Percentiles rank a stretch among this genome's conserved stretches.
These are phyloP conservation scores for Wickerhamiella shivajii DNA, from an alignment of 805 yeast genomes.

Conservation along the genomic window DNA sequence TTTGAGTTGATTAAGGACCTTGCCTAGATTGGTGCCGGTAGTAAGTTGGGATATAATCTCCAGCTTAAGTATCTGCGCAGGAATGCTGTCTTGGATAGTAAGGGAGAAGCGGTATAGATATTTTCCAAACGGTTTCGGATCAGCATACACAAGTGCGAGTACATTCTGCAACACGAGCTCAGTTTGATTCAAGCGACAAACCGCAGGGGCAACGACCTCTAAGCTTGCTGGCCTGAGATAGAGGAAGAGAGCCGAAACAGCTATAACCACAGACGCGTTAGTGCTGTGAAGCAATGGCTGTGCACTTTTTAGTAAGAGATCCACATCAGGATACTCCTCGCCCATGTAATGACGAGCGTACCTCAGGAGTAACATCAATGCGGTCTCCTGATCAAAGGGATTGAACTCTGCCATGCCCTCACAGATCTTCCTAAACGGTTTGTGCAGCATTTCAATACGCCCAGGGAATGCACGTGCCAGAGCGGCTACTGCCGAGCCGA, in stretches of 20 bases:
- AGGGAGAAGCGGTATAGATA: slow-evolving; percentile 32
- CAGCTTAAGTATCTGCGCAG: slow-evolving; percentile 40
- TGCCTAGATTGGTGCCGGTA: neutral
- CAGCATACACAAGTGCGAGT: slow-evolving; percentile 25
- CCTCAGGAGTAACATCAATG: slow-evolving; percentile 48
- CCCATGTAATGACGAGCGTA: slow-evolving; percentile 49
- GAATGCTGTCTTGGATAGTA: slow-evolving; percentile 36
- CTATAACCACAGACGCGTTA: slow-evolving; percentile 46
- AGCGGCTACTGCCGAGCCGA: slow-evolving; percentile 51
- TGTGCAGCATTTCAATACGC: slow-evolving; percentile 53
- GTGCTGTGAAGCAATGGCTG: slow-evolving; percentile 34
- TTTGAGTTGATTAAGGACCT: slow-evolving; percentile 5
- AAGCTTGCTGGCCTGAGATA: slow-evolving; percentile 44
- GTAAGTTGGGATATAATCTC: slow-evolving; percentile 19
- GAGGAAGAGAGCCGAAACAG: slow-evolving; percentile 41
- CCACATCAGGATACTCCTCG: slow-evolving; percentile 44
- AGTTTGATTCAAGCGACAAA: slow-evolving; percentile 31
- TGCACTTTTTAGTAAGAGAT: slow-evolving; percentile 37
- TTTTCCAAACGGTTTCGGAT: slow-evolving; percentile 24
- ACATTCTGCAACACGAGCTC: slow-evolving; percentile 36
- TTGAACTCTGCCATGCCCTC: slow-evolving; percentile 39
- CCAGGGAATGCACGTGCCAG: slow-evolving; percentile 40
- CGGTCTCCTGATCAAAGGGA: slow-evolving; percentile 50
- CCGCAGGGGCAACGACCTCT: slow-evolving; percentile 35
- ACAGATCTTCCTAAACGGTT: slow-evolving; percentile 48